Conservation (phyloP, 2,329 filamentous ascomycete genomes). For the Fusarium proliferatum region DNA sequence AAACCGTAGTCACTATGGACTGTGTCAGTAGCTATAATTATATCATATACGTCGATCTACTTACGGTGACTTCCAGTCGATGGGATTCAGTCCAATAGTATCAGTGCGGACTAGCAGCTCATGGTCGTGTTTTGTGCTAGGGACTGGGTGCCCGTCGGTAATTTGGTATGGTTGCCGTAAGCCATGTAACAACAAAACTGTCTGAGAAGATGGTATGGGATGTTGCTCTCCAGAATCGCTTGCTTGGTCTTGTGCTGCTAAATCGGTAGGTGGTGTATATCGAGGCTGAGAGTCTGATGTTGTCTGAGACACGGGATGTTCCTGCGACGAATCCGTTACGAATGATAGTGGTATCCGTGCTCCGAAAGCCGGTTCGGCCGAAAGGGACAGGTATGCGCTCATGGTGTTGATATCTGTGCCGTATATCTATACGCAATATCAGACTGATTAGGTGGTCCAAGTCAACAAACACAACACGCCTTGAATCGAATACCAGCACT, state of each 20-base stretch:
- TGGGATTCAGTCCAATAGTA: slow-evolving; percentile 78
- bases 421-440: neutral
- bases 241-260: slow-evolving; percentile 5
- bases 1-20: slow-evolving; percentile 74
- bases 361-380: slow-evolving; percentile 26
- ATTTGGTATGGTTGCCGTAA: slow-evolving; percentile 62
- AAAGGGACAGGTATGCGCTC: slow-evolving; percentile 33
- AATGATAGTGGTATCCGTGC: neutral
- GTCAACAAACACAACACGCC: neutral
- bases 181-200: slow-evolving; percentile 62
- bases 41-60: fast-evolving
- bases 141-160: slow-evolving; percentile 57
- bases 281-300: slow-evolving; percentile 4
- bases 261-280: slow-evolving; percentile 6
- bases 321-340: neutral
- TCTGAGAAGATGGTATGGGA: slow-evolving; percentile 51
- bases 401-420: slow-evolving; percentile 1
- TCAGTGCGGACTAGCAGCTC: slow-evolving; percentile 73
- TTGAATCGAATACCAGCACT: neutral
- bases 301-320: slow-evolving; percentile 2
- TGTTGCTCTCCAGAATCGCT: neutral
- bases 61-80: slow-evolving; percentile 78
- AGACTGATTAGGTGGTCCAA: neutral
- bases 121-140: slow-evolving; percentile 47
- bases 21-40: fast-evolving